Evolutionary conservation across 495 filamentous ascomycete species (phyloP).

Genomic region (Hyaloscypha variabilis): DNA sequence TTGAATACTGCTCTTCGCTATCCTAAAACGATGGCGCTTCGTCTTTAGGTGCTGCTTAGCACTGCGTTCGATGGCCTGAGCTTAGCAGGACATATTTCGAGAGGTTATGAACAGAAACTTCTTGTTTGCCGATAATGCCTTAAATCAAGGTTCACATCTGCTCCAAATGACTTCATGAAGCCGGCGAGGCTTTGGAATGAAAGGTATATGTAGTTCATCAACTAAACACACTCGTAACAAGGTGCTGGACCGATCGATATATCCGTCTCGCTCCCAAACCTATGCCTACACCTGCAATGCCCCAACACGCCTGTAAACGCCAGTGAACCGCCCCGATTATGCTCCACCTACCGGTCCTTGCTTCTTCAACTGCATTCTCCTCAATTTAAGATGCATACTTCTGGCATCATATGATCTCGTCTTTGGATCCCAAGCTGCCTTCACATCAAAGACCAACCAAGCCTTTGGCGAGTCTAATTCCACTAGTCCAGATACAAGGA

Average conservation of each 20-base stretch:
- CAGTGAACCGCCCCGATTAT: neutral
- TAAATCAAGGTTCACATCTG: too few species aligned
- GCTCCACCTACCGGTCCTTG: slow-evolving; percentile 23
- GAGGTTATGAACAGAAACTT: too few species aligned
- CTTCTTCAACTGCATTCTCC: slow-evolving; percentile 25
- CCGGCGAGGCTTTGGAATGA: too few species aligned
- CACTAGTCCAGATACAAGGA: slow-evolving; percentile 67
- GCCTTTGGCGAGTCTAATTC: slow-evolving; percentile 62
- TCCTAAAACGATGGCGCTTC: too few species aligned
- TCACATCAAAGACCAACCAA: slow-evolving; percentile 58
- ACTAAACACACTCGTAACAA: neutral
- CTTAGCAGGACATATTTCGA: too few species aligned
- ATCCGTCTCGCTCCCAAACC: slow-evolving; percentile 7
- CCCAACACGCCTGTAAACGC: neutral
- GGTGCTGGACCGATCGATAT: neutral
- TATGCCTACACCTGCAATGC: slow-evolving; percentile 19
- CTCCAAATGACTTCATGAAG: too few species aligned
- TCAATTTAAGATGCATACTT: slow-evolving; percentile 22
- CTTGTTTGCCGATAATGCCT: too few species aligned
- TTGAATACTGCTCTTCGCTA: too few species aligned
- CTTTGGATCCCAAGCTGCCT: slow-evolving; percentile 62
- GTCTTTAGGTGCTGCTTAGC: too few species aligned
- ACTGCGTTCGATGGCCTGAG: too few species aligned
- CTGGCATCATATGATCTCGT: slow-evolving; percentile 26
- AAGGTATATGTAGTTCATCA: neutral